Evolutionary conservation across 352 stramenopile genomes (phyloP).

Genomic region (Globisporangium megalacanthum): DNA sequence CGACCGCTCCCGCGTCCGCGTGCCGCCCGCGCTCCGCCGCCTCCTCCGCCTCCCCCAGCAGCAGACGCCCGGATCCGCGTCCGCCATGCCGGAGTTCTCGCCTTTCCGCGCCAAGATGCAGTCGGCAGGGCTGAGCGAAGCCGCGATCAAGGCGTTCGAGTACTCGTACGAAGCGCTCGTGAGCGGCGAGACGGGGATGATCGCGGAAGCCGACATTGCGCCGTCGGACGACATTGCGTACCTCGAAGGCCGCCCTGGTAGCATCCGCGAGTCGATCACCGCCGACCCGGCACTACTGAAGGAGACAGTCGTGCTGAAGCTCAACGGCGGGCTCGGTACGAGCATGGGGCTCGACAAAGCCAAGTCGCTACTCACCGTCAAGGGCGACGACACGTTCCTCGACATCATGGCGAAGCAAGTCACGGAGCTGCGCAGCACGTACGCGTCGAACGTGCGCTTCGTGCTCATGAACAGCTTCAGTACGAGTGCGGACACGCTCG

Average conservation of each 20-base stretch:
- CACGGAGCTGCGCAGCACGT: slow-evolving; percentile 92
- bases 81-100: slow-evolving; percentile 54
- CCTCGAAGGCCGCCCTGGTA: slow-evolving; percentile 68
- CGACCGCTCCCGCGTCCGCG: not conserved
- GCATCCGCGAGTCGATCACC: slow-evolving; percentile 72
- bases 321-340: slow-evolving; percentile 82
- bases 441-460: slow-evolving; percentile 90
- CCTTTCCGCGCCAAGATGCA: slow-evolving; percentile 96
- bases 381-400: slow-evolving; percentile 92
- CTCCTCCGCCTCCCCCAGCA: slow-evolving; percentile 2
- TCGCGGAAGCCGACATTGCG: slow-evolving; percentile 92
- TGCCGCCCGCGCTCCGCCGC: slow-evolving; percentile 7
- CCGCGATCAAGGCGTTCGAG: slow-evolving; percentile 97
- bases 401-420: slow-evolving; percentile 90
- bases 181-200: slow-evolving; percentile 94
- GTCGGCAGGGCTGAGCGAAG: slow-evolving; percentile 90
- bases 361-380: slow-evolving; percentile 92
- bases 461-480: slow-evolving; percentile 90
- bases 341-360: slow-evolving; percentile 94
- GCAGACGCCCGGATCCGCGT: slow-evolving; percentile 1
- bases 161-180: slow-evolving; percentile 95
- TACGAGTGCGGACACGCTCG: slow-evolving; percentile 78
- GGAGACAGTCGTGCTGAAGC: slow-evolving; percentile 85
- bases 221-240: slow-evolving; percentile 76
- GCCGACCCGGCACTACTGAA: slow-evolving; percentile 68